These are phyloP conservation scores for Coemansia biformis DNA, from an alignment of 192 early-diverging fungal species.

Conservation along the genomic window DNA sequence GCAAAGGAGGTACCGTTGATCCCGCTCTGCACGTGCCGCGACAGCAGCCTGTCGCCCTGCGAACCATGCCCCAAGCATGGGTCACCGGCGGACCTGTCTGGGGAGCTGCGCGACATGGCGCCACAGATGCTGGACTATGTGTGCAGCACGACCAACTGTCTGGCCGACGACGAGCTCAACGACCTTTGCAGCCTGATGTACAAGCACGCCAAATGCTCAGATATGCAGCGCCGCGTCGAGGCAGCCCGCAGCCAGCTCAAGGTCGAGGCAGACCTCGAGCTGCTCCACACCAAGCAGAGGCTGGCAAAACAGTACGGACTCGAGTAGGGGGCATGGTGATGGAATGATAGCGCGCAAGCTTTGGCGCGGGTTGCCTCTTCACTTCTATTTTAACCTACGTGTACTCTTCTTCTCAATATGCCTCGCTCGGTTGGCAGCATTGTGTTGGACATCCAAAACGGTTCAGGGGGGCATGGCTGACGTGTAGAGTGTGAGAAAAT, in stretches of 20 bases:
- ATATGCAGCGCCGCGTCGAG: conserved; percentile 43
- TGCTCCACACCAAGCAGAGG: conserved; percentile 27
- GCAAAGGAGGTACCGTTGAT: too few relatives aligned
- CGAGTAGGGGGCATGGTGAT: conserved; percentile 3
- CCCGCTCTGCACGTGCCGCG: conserved; percentile 26
- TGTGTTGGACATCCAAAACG: too few relatives aligned
- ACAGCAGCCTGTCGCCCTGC: conserved; percentile 11
- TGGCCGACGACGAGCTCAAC: conserved; percentile 46
- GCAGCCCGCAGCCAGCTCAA: conserved; percentile 31
- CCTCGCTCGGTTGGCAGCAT: too few relatives aligned
- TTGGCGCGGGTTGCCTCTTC: too few relatives aligned
- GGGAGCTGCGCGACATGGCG: conserved; percentile 36
- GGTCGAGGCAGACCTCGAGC: conserved; percentile 31
- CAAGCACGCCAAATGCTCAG: conserved; percentile 49
- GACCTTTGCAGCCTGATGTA: conserved; percentile 48
- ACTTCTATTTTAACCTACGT: not conserved
- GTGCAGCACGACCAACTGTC: conserved; percentile 30
- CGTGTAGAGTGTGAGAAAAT: too few relatives aligned
- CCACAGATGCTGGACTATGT: conserved; percentile 41
- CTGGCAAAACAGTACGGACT: conserved; percentile 32
- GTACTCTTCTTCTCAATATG: too few relatives aligned
- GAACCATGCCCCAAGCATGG: conserved; percentile 40
- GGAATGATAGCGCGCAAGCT: not conserved
- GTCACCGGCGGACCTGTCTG: conserved; percentile 28
- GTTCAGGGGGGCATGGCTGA: too few relatives aligned